Base-by-base conservation (phyloP, 208 protist species). In the Trypanosomatidae sp. region DNA sequence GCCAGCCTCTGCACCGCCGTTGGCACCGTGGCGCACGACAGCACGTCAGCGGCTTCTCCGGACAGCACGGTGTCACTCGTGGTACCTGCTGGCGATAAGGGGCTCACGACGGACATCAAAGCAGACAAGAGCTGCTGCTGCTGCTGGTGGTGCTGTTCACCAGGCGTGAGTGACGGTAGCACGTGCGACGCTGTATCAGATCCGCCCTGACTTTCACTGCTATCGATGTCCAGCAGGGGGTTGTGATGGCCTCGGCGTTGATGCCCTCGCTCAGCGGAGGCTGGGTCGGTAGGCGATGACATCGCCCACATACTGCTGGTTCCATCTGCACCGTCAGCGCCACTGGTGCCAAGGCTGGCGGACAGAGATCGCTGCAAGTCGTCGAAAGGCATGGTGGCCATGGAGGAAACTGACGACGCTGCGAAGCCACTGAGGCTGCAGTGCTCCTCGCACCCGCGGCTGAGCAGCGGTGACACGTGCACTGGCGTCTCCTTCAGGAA, bases 291-390 rank as follows among this genome's bases (percentile, higher is more conserved):
- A 7, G 60, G 25, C 36, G 33, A 44, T 50, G 64, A 17, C 46
- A 28, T 68, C n/a, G 44, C 44, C 13, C 13, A 33, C 44, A 25
- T 25, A 46, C 64, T 68, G 44, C 64, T 68, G 25, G n/a, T 53
- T 2, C 25, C 44, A 15, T 53, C 36, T 25, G n/a, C 13, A n/a
- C 39, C n/a, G 13, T 28, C 44, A 53, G 33, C 28, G 25, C 43
- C 64, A 46, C 44, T 68, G 64, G 36, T 17, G 60, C 60, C 60
- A 25, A 68, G 44, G 44, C 64, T 68, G 43, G 25, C 36, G 5
- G 64, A 68, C 25, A 53, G 64, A 43, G 60, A 65, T 25, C 8
- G 60, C 60, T 46, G 60, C 22, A 46, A 53, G 64, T 53, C 28
- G 28, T 53, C 46, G 15, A 68, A 22, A 2, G 13, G 44, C 46